Base-by-base conservation (phyloP, 2,329 filamentous ascomycete genomes). In the Exophiala mesophila region DNA sequence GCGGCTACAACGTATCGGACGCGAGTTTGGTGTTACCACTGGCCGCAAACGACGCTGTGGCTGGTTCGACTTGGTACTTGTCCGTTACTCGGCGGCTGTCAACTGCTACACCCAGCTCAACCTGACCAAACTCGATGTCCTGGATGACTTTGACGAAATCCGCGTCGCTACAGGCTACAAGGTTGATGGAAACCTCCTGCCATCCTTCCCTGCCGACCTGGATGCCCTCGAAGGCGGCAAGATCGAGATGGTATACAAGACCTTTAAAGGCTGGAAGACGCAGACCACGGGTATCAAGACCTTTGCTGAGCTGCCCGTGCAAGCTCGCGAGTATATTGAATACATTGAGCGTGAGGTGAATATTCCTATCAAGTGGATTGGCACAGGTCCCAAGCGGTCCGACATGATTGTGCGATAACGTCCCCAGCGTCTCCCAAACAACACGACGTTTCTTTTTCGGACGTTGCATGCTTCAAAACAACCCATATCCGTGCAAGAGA, bases 31-130 rank as follows among this genome's bases (percentile, higher is more conserved):
- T 46, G 73, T 77, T 31, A 77, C 73, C 2, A 82, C 78, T 4
- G 78, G 78, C 39, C 73, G 78, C 36, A 74, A 71, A 55, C 72
- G 78, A 26, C 74, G 78, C 47, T 82, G 78, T 54, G 78, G 78
- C 38, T 82, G 78, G 78, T 70, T 82, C 52, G 78, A 82, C 58
- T 68, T 82, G 29, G 77, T 82, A n/a, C 68, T 82, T 12, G 67
- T 78, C 53, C 76, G 77, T 57, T 78, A 79, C 68, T 78, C 74
- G 58, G 74, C 76, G 20, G 64, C 73, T 9, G 63, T 73, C 52
- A 73, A 72, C 62, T 67, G 70, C 60, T 73, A 72, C 60, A 72
- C 70, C 12, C 62, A 67, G 9, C 66, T 81, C 55, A 82, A 82
- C 65, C 66, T 82, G 43, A 82, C 78, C 44, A 82, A 82, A 63